phyloP scores from a whole-genome alignment of 129 eudicot genomes.

The Helianthus annuus region DNA sequence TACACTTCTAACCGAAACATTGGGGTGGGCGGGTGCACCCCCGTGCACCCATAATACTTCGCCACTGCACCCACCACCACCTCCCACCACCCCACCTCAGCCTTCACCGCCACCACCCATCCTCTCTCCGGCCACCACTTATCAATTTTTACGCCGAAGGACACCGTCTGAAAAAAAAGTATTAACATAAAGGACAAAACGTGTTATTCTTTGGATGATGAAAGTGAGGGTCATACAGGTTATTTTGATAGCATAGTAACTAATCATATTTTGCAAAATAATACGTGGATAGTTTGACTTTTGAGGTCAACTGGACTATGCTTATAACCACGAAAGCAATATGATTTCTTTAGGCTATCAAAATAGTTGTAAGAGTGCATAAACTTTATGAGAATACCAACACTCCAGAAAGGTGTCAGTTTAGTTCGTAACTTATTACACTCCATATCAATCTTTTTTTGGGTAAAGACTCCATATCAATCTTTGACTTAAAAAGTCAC shows the following conservation, averaged over 20 bases:
- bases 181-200: too few relatives aligned
- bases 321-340: not conserved
- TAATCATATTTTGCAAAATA: too few relatives aligned
- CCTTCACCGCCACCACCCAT: too few relatives aligned
- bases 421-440: not conserved
- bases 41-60: too few relatives aligned
- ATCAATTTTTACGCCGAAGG: too few relatives aligned
- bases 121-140: too few relatives aligned
- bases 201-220: not conserved
- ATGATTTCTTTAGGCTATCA: not conserved
- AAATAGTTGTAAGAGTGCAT: not conserved
- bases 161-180: too few relatives aligned
- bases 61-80: too few relatives aligned
- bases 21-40: too few relatives aligned
- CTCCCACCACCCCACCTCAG: too few relatives aligned
- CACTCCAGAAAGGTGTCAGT: not conserved
- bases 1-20: too few relatives aligned
- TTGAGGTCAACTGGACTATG: not conserved
- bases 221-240: conserved; percentile 4
- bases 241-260: not conserved
- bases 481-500: conserved; percentile 2
- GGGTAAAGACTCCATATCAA: not conserved
- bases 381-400: not conserved
- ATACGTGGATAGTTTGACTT: not conserved
- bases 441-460: conserved; percentile 2